These are phyloP conservation scores for Aspergillus sclerotialis DNA, from an alignment of 2,329 filamentous ascomycete genomes.

Conservation along the genomic window DNA sequence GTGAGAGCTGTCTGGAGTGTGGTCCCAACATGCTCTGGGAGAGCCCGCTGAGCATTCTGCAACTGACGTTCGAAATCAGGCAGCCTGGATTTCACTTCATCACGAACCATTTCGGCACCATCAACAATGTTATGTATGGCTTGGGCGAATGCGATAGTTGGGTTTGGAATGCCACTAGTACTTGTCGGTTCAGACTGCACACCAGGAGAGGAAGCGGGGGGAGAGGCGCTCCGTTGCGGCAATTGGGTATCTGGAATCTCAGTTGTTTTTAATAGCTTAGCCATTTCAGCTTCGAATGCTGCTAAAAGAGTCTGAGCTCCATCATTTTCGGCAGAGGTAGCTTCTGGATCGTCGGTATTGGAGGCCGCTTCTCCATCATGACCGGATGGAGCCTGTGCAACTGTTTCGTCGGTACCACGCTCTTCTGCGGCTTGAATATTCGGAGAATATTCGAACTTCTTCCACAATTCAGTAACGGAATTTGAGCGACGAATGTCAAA, in stretches of 20 bases:
- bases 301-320: slow-evolving; percentile 27
- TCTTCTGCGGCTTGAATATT: slow-evolving; percentile 1
- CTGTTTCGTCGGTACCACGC: slow-evolving; percentile 1
- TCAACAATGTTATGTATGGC: slow-evolving; percentile 27
- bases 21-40: slow-evolving; percentile 30
- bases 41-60: slow-evolving; percentile 24
- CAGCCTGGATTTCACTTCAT: slow-evolving; percentile 28
- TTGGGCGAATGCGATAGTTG: slow-evolving; percentile 25
- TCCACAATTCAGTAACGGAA: slow-evolving; percentile 34
- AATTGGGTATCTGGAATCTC: slow-evolving; percentile 6
- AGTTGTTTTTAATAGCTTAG: slow-evolving; percentile 23
- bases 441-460: slow-evolving; percentile 16
- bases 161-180: slow-evolving; percentile 13
- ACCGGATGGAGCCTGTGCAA: slow-evolving; percentile 1
- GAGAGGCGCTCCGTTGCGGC: slow-evolving; percentile 8
- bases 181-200: slow-evolving; percentile 6
- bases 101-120: slow-evolving; percentile 27
- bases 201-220: slow-evolving; percentile 5
- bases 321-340: slow-evolving; percentile 10
- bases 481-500: slow-evolving; percentile 40
- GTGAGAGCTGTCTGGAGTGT: slow-evolving; percentile 29
- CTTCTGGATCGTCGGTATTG: slow-evolving; percentile 5
- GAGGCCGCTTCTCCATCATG: slow-evolving; percentile 5
- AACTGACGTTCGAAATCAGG: slow-evolving; percentile 33
- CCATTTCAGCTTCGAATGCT: slow-evolving; percentile 34